phyloP scores from a whole-genome alignment of 2,329 filamentous ascomycete genomes.

The Penicillium sp. region DNA sequence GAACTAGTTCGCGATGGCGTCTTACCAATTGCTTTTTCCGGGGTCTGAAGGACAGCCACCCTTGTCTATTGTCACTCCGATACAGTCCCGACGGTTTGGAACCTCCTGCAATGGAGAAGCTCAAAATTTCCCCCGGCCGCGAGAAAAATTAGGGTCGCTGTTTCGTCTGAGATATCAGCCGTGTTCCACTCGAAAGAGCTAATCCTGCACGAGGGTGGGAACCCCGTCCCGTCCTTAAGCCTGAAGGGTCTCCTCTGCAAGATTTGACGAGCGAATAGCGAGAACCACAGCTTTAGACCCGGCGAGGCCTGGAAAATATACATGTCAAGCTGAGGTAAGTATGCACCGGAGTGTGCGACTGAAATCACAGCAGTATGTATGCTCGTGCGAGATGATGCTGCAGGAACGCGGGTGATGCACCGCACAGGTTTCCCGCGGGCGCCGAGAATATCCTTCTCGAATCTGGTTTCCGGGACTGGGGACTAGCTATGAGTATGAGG shows the following conservation, averaged over 20 bases:
- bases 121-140: not conserved
- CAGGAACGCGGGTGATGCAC: constrained; percentile 14
- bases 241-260: not conserved
- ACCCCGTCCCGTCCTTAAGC: constrained; percentile 7
- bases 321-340: too few species aligned
- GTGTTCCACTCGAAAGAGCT: not conserved
- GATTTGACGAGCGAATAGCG: constrained; percentile 12
- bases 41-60: not conserved
- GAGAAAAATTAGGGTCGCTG: not conserved
- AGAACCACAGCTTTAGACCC: constrained; percentile 1
- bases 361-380: not conserved
- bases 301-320: constrained; percentile 3
- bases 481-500: constrained; percentile 1
- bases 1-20: not conserved
- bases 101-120: not conserved
- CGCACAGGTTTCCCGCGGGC: not conserved
- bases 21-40: not conserved
- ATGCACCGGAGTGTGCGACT: too few species aligned
- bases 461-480: not conserved
- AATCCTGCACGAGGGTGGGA: constrained; percentile 11
- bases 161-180: not conserved
- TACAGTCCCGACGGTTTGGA: not conserved
- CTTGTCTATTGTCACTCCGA: not conserved
- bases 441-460: not conserved
- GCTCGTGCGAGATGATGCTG: constrained; percentile 9